These are phyloP conservation scores for Euphorbia lathyris DNA, from an alignment of 345 rosid species.

Conservation along the genomic window DNA sequence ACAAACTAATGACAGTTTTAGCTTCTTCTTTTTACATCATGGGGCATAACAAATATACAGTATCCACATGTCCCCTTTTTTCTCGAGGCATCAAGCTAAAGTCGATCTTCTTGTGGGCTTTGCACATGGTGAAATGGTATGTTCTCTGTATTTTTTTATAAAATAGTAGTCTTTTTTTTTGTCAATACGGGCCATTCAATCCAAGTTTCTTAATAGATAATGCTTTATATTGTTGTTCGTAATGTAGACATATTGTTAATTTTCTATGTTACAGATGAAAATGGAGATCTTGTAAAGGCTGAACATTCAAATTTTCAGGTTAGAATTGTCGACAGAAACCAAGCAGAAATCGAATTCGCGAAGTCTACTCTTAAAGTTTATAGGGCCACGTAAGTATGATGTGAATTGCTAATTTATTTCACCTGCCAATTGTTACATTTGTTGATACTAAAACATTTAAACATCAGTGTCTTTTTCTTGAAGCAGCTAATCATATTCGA, in stretches of 20 bases:
- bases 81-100: conserved; percentile 52
- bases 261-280: neutral
- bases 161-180: neutral
- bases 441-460: neutral
- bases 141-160: neutral
- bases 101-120: conserved; percentile 43
- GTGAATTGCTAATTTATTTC: neutral
- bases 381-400: conserved; percentile 37
- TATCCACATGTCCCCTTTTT: conserved; percentile 57
- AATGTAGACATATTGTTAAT: neutral
- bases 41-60: conserved; percentile 57
- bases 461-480: neutral
- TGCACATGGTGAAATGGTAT: conserved; percentile 46
- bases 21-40: conserved; percentile 21
- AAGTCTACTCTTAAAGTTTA: conserved; percentile 37
- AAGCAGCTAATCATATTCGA: conserved; percentile 11
- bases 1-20: neutral
- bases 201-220: neutral
- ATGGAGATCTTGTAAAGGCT: no score
- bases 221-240: no score
- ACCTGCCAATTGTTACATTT: no score
- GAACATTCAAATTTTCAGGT: conserved; percentile 38
- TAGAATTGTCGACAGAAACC: conserved; percentile 43
- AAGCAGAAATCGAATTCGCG: conserved; percentile 44
- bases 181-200: neutral